Evolutionary conservation across 768 basidiomycete species (phyloP).

Genomic region (Atractiella rhizophila): DNA sequence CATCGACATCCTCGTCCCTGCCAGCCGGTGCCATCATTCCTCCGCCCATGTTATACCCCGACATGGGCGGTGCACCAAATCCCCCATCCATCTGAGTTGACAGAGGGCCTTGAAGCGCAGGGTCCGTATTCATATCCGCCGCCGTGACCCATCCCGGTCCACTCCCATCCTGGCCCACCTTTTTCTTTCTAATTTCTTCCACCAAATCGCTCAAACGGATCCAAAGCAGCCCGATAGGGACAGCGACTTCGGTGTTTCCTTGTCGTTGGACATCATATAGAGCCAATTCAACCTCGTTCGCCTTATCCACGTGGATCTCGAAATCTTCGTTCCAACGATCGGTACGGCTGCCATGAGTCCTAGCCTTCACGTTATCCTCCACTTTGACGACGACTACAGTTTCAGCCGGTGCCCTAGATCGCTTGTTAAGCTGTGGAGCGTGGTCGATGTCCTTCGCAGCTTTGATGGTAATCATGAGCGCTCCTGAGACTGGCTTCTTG

Average conservation of each 20-base stretch:
- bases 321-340: conserved; percentile 98
- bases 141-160: conserved; percentile 85
- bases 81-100: not conserved
- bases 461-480: conserved; percentile 62
- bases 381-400: conserved; percentile 85
- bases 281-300: conserved; percentile 90
- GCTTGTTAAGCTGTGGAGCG: conserved; percentile 38
- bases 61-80: not conserved
- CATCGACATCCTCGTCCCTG: conserved; percentile 54
- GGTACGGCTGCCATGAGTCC: conserved; percentile 72
- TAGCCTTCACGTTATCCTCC: conserved; percentile 76
- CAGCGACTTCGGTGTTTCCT: conserved; percentile 42
- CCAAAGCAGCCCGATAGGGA: conserved; percentile 87
- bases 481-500: conserved; percentile 86
- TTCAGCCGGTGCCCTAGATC: conserved; percentile 26
- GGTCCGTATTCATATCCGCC: conserved; percentile 36
- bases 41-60: not conserved
- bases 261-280: conserved; percentile 68
- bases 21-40: not conserved
- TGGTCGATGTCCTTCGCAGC: conserved; percentile 87
- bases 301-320: conserved; percentile 86
- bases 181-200: conserved; percentile 74
- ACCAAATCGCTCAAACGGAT: conserved; percentile 77
- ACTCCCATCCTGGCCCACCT: conserved; percentile 67
- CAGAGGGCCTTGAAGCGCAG: not conserved